Evolutionary conservation across 2,329 filamentous ascomycete species (phyloP).

Genomic region (Colletotrichum tropicicola): DNA sequence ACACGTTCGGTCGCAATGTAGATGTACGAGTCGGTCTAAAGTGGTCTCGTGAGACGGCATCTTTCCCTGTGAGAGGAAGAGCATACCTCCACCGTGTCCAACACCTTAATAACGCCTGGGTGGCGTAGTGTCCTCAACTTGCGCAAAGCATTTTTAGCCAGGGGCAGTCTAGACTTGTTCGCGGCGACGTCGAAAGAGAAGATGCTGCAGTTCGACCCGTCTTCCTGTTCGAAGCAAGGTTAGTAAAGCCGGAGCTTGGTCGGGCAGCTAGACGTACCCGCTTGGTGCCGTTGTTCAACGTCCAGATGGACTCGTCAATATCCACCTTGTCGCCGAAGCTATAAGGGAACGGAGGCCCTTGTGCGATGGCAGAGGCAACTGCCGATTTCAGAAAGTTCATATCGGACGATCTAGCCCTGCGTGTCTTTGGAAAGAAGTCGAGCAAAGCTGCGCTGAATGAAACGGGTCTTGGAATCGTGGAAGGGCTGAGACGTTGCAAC

Average conservation of each 20-base stretch:
- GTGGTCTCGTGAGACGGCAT: conserved; percentile 31
- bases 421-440: neutral
- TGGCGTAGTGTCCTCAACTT: conserved; percentile 94
- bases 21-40: conserved; percentile 88
- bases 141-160: conserved; percentile 92
- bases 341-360: conserved; percentile 92
- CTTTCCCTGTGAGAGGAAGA: neutral
- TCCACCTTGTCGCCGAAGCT: conserved; percentile 93
- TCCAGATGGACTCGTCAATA: conserved; percentile 93
- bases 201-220: conserved; percentile 93
- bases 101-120: conserved; percentile 91
- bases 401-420: conserved; percentile 8
- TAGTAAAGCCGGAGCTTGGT: neutral
- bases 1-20: conserved; percentile 96
- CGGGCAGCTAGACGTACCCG: conserved; percentile 64
- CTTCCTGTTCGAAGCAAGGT: conserved; percentile 70
- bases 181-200: conserved; percentile 92
- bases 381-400: conserved; percentile 99
- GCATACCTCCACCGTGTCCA: conserved; percentile 89
- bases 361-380: conserved; percentile 94
- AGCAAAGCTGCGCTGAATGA: neutral
- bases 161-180: conserved; percentile 82
- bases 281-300: conserved; percentile 92
- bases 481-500: conserved; percentile 16
- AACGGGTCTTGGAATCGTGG: conserved; percentile 1